Base-by-base conservation (phyloP, 306 rosid genomes). In the Vigna mungo region DNA sequence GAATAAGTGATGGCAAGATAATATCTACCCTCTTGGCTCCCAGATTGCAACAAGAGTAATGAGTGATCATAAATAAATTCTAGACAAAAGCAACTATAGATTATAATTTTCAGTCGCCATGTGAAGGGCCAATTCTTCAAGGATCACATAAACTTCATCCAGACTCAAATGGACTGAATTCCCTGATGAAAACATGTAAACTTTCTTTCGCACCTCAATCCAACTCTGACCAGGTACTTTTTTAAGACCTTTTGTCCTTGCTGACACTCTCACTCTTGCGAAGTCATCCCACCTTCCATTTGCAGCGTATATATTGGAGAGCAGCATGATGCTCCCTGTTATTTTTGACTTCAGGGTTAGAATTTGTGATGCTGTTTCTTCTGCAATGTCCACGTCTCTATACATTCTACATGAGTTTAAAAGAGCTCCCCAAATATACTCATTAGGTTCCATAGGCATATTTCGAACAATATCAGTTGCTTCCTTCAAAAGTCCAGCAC, bases 201-300 rank as follows among this genome's bases (percentile, higher is more conserved):
- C 82, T 81, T 83, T 84, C 78, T 87, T 86, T 79, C 88, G 84
- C 77, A 94, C 88, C 87, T 88, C 90, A 60, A 94, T 92, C 96
- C 90, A 92, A 82, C 98, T 94, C 80, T 83, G 89, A 20, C 97
- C 93, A 10, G 90, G 83, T 70, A 78, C 81, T 79, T 90, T 92
- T 86, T 84, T 90, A 4, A 87, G 75, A 34, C 97, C 97, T 65
- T 88, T 86, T 81, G 80, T 43, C 83, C 87, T 94, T 30, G 91
- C 89, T n/a, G 85, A 90, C 73, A 87, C 69, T 81, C 96, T 89
- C 78, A 90, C 87, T 84, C 81, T 86, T n/a, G 94, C 92, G 4
- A 93, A 90, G 32, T 94, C 97, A 60, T 90, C 89, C 98, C 98
- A 92, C 83, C 85, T 88, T 73, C 94, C 91, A 62, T 82, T 78